Evolutionary conservation across 164 flowering plant genomes (phyloP).

Genomic region (Vitis rotundifolia): DNA sequence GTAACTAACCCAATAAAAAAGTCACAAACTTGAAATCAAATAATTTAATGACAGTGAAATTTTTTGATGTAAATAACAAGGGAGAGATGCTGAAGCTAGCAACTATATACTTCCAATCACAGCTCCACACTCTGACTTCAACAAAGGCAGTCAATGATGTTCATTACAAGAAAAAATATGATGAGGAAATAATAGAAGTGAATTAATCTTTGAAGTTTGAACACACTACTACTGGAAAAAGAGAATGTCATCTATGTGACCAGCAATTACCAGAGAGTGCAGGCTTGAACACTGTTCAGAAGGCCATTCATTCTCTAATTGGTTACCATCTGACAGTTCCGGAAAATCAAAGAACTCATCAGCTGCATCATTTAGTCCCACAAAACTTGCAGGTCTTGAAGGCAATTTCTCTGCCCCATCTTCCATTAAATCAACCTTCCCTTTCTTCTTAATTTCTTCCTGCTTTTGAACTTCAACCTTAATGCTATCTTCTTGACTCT

Average conservation of each 20-base stretch:
- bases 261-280: constrained; percentile 25
- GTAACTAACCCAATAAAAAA: no score
- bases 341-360: constrained; percentile 65
- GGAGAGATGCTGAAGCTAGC: background rate
- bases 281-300: constrained; percentile 23
- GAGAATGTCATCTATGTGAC: background rate
- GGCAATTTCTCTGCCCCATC: constrained; percentile 20
- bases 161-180: background rate
- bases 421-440: constrained; percentile 2
- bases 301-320: constrained; percentile 38
- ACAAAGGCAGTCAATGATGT: background rate
- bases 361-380: constrained; percentile 37
- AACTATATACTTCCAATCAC: no score
- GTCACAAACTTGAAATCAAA: no score
- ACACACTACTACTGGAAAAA: background rate
- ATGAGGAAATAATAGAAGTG: background rate
- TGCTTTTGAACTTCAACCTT: constrained; percentile 4
- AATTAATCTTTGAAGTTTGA: background rate
- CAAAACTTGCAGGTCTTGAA: constrained; percentile 32
- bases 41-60: background rate
- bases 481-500: constrained; percentile 13
- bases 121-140: background rate
- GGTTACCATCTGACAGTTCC: constrained; percentile 35
- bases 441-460: constrained; percentile 9
- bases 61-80: background rate